Percentiles rank a stretch among this genome's conserved stretches.
Evolutionary conservation across 768 basidiomycete genomes (phyloP).

Genomic region (Panaeolus cyanescens): DNA sequence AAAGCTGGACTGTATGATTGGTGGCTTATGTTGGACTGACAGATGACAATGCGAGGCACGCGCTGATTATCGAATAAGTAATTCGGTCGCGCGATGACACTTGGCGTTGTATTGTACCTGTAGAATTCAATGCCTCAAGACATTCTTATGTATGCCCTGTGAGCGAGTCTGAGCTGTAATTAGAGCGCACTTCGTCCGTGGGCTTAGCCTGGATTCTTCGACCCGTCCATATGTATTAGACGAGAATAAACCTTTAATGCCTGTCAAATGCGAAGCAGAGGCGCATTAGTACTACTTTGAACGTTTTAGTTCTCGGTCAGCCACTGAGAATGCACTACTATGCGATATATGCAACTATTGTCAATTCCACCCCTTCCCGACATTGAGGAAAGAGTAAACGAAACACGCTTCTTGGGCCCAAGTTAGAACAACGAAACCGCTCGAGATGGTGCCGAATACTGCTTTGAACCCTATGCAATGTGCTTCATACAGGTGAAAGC

Average conservation of each 20-base stretch:
- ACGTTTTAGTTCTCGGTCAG: neutral
- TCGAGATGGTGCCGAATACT: neutral
- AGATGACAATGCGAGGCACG: neutral
- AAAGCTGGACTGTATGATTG: neutral
- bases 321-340: neutral
- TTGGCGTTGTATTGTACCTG: neutral
- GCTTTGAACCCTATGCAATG: neutral
- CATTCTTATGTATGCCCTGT: neutral
- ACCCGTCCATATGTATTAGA: neutral
- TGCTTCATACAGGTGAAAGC: no score
- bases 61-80: neutral
- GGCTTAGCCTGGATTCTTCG: neutral
- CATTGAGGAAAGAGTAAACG: no score
- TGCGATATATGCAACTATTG: neutral
- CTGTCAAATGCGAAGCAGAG: neutral
- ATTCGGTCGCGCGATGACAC: neutral
- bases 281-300: neutral
- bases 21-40: neutral
- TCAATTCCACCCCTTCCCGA: neutral
- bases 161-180: neutral
- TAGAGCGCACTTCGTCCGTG: neutral
- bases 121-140: neutral
- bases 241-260: neutral
- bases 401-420: neutral
- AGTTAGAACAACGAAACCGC: neutral